Base-by-base conservation (phyloP, 1,284 basidiomycete species). In the Cryptococcus sp. region DNA sequence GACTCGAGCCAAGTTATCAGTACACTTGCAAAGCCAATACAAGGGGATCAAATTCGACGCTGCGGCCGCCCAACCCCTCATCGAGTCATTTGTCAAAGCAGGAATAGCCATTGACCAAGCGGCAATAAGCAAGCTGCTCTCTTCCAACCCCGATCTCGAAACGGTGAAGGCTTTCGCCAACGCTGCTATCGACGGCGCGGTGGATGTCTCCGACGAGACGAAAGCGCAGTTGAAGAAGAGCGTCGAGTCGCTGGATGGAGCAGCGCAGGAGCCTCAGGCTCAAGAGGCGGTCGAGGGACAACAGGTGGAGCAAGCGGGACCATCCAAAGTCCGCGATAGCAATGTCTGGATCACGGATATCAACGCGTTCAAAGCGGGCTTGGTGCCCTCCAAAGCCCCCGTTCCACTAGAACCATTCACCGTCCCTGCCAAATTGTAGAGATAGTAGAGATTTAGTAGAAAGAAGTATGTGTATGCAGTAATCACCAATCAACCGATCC, bases 1-100 rank as follows among this genome's bases (percentile, higher is more conserved):
- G 30, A 82, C 81, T 2, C 85, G 91, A 45, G 82, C 86, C 40
- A 95, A 95, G 76, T 78, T 95, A 27, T 91, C 92, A 0, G 80
- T 92, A 17, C 93, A 96, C 68, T 80, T 91, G 74, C 79, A 82
- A 50, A 91, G 91, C 5, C 86, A 86, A 68, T 66, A 64, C 63
- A 62, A 65, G 47, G 67, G 68, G 38, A 48, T 69, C 59, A 85
- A 84, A 63, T 85, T 93, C 72, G 89, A 88, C 70, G 69, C 80
- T 5, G 81, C 82, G 3, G 88, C 89, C 5, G 84, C 86, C 38
- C 81, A 85, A 60, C 86, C 84, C 5, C 88, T 93, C 64, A 82
- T 86, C 61, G 75, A 70, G 25, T 76, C 82, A 13, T 81, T 91
- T 27, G 82, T 81, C 49, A 79, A 81, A 48, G 79, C 83, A 46